A percentile compares a stretch with the other conserved stretches of the same genome.
phyloP scores from a whole-genome alignment of 345 rosid genomes.

The Schrenkiella parvula region DNA sequence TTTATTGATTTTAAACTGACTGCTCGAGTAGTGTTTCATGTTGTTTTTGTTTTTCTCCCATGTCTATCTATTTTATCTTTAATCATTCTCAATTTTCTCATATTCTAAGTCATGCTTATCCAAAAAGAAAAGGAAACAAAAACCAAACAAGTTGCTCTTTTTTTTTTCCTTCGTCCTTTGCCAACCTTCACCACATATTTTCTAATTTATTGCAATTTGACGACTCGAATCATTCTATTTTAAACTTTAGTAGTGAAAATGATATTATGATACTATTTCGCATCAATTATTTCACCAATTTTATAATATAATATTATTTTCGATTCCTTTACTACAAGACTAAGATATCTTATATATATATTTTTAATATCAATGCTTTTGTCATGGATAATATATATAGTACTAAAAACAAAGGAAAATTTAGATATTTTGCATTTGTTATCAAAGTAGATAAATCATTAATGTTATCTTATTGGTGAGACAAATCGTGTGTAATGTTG shows the following conservation, averaged over 20 bases:
- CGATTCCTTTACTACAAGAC: neutral
- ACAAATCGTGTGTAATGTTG: neutral
- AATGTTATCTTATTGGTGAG: neutral
- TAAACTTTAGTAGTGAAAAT: slow-evolving; percentile 20
- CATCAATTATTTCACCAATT: neutral
- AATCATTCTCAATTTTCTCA: slow-evolving; percentile 1
- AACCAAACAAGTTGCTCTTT: slow-evolving; percentile 14
- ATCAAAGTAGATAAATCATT: neutral
- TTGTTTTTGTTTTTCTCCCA: neutral
- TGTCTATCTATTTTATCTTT: slow-evolving; percentile 17
- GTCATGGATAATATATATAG: neutral
- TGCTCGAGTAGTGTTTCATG: neutral
- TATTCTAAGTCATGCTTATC: slow-evolving; percentile 30
- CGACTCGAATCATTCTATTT: slow-evolving; percentile 23
- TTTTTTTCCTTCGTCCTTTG: slow-evolving; percentile 8
- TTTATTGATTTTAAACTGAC: neutral
- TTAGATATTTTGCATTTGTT: neutral
- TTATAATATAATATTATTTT: neutral
- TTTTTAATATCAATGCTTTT: neutral
- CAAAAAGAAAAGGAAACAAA: slow-evolving; percentile 7
- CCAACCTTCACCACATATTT: slow-evolving; percentile 25
- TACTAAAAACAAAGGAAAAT: neutral
- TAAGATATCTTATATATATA: neutral
- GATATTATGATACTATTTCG: neutral
- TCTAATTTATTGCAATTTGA: neutral